Percentiles rank a stretch among this genome's conserved stretches.
phyloP scores from a whole-genome alignment of 129 eudicot species.

The Tagetes erecta region DNA sequence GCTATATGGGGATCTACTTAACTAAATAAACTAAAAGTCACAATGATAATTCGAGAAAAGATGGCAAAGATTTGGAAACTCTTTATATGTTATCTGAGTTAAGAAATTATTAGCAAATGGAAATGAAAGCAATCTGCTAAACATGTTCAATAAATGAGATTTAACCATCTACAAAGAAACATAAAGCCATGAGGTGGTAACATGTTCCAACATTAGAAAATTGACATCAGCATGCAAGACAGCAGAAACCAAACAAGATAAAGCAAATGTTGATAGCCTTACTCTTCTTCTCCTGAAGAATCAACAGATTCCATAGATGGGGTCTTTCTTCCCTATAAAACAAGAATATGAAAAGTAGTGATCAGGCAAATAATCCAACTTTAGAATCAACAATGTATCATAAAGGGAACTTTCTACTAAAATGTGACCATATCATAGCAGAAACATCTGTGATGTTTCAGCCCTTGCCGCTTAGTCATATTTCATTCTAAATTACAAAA shows the following conservation, averaged over 20 bases:
- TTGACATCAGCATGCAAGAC: neutral
- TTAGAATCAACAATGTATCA: neutral
- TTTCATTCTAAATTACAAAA: neutral
- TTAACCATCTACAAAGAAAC: neutral
- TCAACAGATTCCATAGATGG: slow-evolving; percentile 71
- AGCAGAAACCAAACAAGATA: slow-evolving; percentile 6
- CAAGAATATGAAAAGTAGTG: neutral
- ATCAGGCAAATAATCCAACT: neutral
- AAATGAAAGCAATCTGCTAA: neutral
- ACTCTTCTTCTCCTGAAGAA: slow-evolving; percentile 94
- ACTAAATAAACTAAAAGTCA: neutral
- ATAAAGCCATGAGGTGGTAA: neutral
- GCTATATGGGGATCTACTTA: slow-evolving; percentile 1
- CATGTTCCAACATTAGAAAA: neutral
- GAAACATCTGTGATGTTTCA: neutral
- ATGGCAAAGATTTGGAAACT: neutral
- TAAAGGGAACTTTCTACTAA: slow-evolving; percentile 3
- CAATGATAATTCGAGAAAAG: neutral
- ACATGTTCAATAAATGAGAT: neutral
- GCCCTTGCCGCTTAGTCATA: neutral
- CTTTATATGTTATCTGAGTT: neutral
- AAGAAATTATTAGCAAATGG: neutral
- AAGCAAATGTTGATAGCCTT: slow-evolving; percentile 33
- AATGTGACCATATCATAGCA: neutral
- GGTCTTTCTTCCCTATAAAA: slow-evolving; percentile 58